Evolutionary conservation across 305 asterid species (phyloP), one percentile per base, ranked within the genome.

Genomic region (Rubia balearica): DNA sequence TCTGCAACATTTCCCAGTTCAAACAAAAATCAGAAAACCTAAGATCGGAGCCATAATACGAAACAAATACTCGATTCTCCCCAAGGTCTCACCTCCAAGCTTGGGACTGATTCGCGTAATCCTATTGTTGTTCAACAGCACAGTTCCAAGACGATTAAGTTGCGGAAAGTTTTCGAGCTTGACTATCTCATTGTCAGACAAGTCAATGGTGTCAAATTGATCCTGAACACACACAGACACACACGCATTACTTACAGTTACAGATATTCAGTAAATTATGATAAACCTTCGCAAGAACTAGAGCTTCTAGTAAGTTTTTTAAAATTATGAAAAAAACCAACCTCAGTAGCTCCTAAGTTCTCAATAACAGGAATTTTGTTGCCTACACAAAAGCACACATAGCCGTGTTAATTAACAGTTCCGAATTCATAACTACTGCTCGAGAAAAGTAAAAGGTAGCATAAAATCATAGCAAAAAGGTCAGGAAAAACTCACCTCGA

Each of bases 341-440:
- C 98, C 98, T 93, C 97, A 53, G 98, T 93, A 38, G 97, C 97
- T 74, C 97, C 98, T 66, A 89, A 75, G 79, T 93, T 93, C 87
- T 93, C 98, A 33, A 93, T 89, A 30, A 91, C 96, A 21, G 96
- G 77, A 74, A 93, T 88, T 80, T 94, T 94, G 78, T 94, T 94
- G 48, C 98, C 98, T 94, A 69, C 49, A 46, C 41, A 72, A 6
- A 19, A 64, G 65, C 73, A 59, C 46, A 70, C 41, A 66, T 19
- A 22, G 49, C n/a, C 30, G 10, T 8, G 11, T 10, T 21, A 33
- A 48, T 9, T 7, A 61, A 10, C n/a, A 27, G 27, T 69, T 69
- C 13, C 13, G 9, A 40, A 19, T 69, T 59, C 16, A 41, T 17
- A 14, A 2, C 3, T 3, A 41, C 43, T 55, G 12, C 40, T 16